A percentile compares a stretch with the other conserved stretches of the same genome.
These are phyloP conservation scores for Leccinum pallidistipes DNA, from an alignment of 1,284 basidiomycete species.

Conservation along the genomic window DNA sequence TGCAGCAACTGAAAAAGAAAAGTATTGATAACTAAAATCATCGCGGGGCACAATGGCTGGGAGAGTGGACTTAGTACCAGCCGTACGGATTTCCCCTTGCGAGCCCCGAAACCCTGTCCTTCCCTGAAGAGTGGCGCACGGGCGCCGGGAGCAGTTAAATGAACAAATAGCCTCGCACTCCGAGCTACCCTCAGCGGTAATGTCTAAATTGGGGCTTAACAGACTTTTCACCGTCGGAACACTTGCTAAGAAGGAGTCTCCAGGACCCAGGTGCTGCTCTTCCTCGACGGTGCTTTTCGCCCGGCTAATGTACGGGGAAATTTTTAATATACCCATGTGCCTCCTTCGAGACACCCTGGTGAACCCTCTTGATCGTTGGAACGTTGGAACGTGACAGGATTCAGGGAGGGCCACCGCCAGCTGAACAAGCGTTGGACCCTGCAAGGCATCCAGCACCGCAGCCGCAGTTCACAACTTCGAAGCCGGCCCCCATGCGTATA, in stretches of 20 bases:
- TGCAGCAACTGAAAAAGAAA: background rate
- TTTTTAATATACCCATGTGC: background rate
- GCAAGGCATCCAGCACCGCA: background rate
- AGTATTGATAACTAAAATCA: background rate
- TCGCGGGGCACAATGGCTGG: background rate
- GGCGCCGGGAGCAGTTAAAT: background rate
- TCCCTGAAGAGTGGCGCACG: background rate
- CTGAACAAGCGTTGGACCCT: background rate
- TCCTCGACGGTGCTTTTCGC: background rate
- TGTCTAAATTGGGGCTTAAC: constrained; percentile 20
- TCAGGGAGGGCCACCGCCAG: background rate
- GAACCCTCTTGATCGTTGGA: background rate
- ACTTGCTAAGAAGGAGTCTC: background rate
- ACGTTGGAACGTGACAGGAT: background rate
- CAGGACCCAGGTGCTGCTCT: background rate
- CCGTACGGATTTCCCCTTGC: background rate
- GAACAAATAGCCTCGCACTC: background rate
- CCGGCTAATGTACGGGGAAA: constrained; percentile 4
- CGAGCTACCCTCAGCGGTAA: background rate
- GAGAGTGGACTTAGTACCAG: background rate
- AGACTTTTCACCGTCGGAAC: constrained; percentile 1
- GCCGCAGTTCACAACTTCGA: constrained; percentile 3
- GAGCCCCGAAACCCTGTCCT: background rate
- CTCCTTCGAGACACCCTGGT: background rate
- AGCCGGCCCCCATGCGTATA: background rate